Evolutionary conservation across 371 early-diverging fungal genomes (phyloP), one percentile per base, ranked within the genome.

Genomic region (Enterocytospora artemiae): DNA sequence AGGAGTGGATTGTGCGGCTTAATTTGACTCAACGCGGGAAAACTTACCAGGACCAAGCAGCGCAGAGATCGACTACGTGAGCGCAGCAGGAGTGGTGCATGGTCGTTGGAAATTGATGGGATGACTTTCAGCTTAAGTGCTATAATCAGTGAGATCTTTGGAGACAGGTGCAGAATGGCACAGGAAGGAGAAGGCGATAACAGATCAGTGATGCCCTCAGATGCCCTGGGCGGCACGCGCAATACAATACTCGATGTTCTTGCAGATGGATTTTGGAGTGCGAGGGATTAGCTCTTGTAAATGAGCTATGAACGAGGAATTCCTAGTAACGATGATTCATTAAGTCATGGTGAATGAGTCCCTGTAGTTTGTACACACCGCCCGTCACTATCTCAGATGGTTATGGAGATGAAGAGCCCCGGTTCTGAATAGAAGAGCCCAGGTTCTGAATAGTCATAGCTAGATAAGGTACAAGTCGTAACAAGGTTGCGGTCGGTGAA

Each of bases 381-480:
- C 54, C 48, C 66, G 59, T 59, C 59, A 46, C 66, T 59, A 66
- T 59, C 56, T 66, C 46, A 66, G 66, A 66, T 66, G 66, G 24
- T 33, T 20, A 20, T 34, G 1, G 7, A 18, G 37, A 44, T 43
- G 59, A 66, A 59, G 51, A 48, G 32, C n/a, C n/a, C n/a, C n/a
- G n/a, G n/a, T n/a, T n/a, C n/a, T n/a, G n/a, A n/a, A n/a, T n/a
- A n/a, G n/a, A n/a, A n/a, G n/a, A n/a, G n/a, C 12, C 14, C 16
- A 51, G 25, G 50, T n/a, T 28, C 73, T 82, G 77, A 82, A 81
- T 81, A 80, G 76, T 80, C 72, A 65, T 77, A 80, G 81, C 81
- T 83, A 84, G 83, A 83, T 82, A 81, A 81, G 83, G 82, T 83
- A 84, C 80, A 83, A 84, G 83, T 84, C 82, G 83, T 83, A 83